Evolutionary conservation across 352 stramenopile genomes (phyloP).

Genomic region (Phytophthora crassamura): DNA sequence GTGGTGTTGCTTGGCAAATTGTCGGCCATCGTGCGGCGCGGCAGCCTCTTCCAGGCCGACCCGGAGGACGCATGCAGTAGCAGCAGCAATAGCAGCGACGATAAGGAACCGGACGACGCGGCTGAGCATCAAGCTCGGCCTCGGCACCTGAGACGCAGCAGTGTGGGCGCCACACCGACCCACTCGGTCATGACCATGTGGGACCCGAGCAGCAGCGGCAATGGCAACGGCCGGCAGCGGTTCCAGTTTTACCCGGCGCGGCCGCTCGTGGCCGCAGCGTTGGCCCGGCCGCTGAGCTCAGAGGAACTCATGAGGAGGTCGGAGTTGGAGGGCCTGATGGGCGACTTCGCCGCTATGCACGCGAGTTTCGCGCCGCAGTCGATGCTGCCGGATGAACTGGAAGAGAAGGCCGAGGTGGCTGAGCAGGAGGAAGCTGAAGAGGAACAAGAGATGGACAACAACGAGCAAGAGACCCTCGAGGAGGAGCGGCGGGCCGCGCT

Average conservation of each 20-base stretch:
- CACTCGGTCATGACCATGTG: constrained; percentile 36
- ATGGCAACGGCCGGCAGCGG: constrained; percentile 19
- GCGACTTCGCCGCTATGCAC: constrained; percentile 39
- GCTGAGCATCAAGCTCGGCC: neutral
- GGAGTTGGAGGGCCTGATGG: constrained; percentile 28
- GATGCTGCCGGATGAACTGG: constrained; percentile 17
- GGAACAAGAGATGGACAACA: constrained; percentile 34
- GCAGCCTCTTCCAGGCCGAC: constrained; percentile 40
- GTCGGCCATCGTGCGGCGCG: constrained; percentile 56
- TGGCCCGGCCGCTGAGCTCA: constrained; percentile 32
- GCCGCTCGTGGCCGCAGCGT: constrained; percentile 28
- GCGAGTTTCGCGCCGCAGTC: constrained; percentile 30
- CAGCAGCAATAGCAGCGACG: constrained; percentile 21
- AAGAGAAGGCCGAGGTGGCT: constrained; percentile 30
- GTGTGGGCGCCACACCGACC: constrained; percentile 22
- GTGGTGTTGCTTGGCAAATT: constrained; percentile 56
- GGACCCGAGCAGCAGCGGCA: constrained; percentile 18
- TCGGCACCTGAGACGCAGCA: constrained; percentile 9
- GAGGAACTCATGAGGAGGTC: constrained; percentile 37
- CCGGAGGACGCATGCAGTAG: constrained; percentile 32
- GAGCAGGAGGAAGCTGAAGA: constrained; percentile 28
- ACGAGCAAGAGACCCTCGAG: constrained; percentile 44
- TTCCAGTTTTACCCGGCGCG: constrained; percentile 48
- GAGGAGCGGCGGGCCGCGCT: constrained; percentile 34
- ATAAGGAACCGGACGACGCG: constrained; percentile 28